Evolutionary conservation across 805 yeast genomes (phyloP), one percentile per base, ranked within the genome.

Genomic region (Brettanomyces bruxellensis): DNA sequence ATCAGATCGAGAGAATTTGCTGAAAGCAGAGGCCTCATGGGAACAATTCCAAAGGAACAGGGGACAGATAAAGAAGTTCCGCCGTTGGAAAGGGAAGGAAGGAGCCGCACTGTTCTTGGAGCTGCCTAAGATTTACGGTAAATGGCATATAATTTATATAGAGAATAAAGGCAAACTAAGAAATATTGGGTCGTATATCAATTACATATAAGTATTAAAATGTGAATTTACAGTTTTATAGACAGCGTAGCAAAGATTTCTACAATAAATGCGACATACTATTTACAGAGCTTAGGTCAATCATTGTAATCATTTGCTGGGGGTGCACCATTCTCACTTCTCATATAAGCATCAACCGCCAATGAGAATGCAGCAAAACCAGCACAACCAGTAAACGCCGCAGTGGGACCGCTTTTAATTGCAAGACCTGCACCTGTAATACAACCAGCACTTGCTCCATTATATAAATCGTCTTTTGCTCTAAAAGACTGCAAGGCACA

Each of bases 381-480:
- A 25, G 95, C 96, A 72, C 98, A 93, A 1, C 99, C 99, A 48
- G 90, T 62, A 25, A 81, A 56, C 0, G 96, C 93, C 28, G 95
- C 95, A 56, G 83, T 89, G 1, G 99, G 99, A 1, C 99, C 99
- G 42, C 93, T 79, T 60, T 85, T 87, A 55, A 86, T 75, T 2
- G 97, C 95, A 45, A 93, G 73, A 0, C 96, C 97, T 34, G 96
- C 99, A 40, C 99, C 99, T 1, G 99, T 93, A 35, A 91, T 71
- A 67, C 97, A 93, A 2, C 99, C 99, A 4, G 98, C 98, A 40
- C 79, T 74, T 3, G 87, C 79, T 40, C 97, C 96, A 61, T 93
- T 93, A 67, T 83, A 88, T 9, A 91, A 77, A 64, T 93, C 99
- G 58, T 85, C 89, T 58, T 86, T 89, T 2, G 95, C 97, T 56